phyloP scores from a whole-genome alignment of 2,329 filamentous ascomycete genomes.

The Cercospora sojina region DNA sequence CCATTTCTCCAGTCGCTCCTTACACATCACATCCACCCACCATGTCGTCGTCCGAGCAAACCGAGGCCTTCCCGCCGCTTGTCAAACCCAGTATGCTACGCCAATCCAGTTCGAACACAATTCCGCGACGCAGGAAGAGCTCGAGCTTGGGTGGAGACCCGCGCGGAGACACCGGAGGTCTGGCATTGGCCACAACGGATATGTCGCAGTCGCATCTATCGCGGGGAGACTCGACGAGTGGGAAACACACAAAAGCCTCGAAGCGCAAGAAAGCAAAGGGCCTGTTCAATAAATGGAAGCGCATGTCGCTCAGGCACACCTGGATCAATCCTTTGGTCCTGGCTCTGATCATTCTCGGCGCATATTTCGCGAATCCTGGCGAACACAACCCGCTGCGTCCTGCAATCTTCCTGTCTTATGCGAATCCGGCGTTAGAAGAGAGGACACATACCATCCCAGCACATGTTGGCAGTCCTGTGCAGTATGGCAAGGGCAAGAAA shows the following conservation, averaged over 20 bases:
- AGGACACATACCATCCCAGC: constrained; percentile 47
- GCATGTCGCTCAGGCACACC: constrained; percentile 53
- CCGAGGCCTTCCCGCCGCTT: constrained; percentile 22
- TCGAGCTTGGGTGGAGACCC: constrained; percentile 53
- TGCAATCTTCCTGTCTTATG: constrained; percentile 90
- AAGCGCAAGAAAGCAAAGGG: constrained; percentile 50
- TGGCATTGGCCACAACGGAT: constrained; percentile 49
- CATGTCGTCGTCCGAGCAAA: constrained; percentile 17
- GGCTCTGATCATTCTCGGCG: constrained; percentile 60
- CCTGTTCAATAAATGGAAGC: constrained; percentile 48
- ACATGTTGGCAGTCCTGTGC: constrained; percentile 44
- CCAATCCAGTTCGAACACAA: too few relatives aligned
- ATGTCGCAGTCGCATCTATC: constrained; percentile 12
- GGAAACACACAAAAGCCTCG: constrained; percentile 38
- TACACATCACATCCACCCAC: constrained; percentile 5
- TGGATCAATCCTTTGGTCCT: constrained; percentile 70
- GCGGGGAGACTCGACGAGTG: constrained; percentile 17
- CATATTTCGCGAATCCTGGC: constrained; percentile 74
- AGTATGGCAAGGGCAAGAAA: constrained; percentile 86
- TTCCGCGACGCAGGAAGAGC: constrained; percentile 34
- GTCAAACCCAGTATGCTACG: constrained; percentile 17
- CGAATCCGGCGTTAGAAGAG: constrained; percentile 48
- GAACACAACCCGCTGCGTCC: constrained; percentile 74
- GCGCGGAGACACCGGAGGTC: constrained; percentile 53
- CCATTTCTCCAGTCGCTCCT: constrained; percentile 22